Conservation (phyloP, 2,329 filamentous ascomycete species). For the Escovopsis sp. region DNA sequence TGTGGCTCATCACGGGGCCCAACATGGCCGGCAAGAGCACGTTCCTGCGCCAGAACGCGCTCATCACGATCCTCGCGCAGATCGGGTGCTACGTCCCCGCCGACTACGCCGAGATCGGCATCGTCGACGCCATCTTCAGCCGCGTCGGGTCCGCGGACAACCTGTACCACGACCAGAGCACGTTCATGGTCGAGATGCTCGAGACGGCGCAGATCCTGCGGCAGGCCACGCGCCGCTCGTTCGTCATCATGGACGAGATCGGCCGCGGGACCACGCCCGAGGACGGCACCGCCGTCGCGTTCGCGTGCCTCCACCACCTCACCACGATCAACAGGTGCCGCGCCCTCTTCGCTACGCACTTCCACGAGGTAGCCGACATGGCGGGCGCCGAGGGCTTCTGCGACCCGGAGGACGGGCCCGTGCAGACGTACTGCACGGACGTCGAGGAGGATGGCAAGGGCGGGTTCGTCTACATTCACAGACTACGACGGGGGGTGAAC, state of each 20-base stretch:
- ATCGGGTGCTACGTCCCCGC: conserved; percentile 88
- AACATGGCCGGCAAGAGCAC: conserved; percentile 99
- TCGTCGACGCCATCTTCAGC: conserved; percentile 94
- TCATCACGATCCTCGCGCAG: conserved; percentile 88
- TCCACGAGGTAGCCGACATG: conserved; percentile 72
- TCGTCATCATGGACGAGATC: conserved; percentile 98
- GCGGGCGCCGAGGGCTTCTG: conserved; percentile 38
- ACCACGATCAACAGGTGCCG: conserved; percentile 64
- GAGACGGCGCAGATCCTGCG: conserved; percentile 86
- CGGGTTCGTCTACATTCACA: conserved; percentile 78
- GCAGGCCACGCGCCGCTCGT: conserved; percentile 66
- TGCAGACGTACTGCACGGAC: conserved; percentile 80
- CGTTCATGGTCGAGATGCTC: conserved; percentile 99
- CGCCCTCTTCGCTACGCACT: conserved; percentile 88
- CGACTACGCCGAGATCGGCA: conserved; percentile 66
- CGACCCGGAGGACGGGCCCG: conserved; percentile 18
- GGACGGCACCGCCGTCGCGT: conserved; percentile 81
- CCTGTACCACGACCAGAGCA: conserved; percentile 86
- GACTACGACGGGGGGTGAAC: conserved; percentile 68
- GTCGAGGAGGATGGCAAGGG: conserved; percentile 57
- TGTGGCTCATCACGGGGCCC: conserved; percentile 64
- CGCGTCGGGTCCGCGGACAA: conserved; percentile 91
- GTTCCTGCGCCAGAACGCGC: conserved; percentile 85
- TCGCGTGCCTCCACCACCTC: conserved; percentile 74
- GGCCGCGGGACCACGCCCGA: conserved; percentile 87